These are phyloP conservation scores for Rhynchosporium secalis DNA, from an alignment of 2,329 filamentous ascomycete genomes.

Conservation along the genomic window DNA sequence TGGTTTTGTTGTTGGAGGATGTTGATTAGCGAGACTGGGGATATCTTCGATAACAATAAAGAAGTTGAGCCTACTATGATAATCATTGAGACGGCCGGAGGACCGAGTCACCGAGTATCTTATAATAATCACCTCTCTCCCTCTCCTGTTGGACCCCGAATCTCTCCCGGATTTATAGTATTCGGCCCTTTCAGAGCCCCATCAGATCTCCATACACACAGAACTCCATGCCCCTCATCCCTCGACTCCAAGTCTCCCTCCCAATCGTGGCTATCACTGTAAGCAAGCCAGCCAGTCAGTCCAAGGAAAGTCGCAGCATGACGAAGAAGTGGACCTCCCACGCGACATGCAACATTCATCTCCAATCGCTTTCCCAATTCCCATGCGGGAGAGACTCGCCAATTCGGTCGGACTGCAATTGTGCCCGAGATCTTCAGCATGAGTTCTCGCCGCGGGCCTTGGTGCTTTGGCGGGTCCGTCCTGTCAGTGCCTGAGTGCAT, in stretches of 20 bases:
- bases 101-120: background rate
- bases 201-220: background rate
- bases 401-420: conserved; percentile 19
- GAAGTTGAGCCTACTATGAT: conserved; percentile 12
- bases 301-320: background rate
- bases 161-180: background rate
- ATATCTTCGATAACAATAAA: conserved; percentile 3
- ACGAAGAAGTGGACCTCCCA: conserved; percentile 8
- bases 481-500: conserved; percentile 9
- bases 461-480: background rate
- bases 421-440: conserved; percentile 12
- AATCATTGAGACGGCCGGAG: background rate
- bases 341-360: background rate
- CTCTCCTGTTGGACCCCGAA: background rate
- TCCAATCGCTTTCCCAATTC: conserved; percentile 3
- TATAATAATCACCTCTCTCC: conserved; percentile 7
- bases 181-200: conserved; percentile 21
- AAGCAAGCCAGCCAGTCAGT: too few relatives aligned
- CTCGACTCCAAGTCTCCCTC: conserved; percentile 16
- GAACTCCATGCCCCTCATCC: conserved; percentile 16
- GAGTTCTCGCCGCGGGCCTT: background rate
- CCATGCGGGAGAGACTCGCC: conserved; percentile 12
- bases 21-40: conserved; percentile 6
- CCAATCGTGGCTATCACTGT: too few relatives aligned
- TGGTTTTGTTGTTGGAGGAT: conserved; percentile 24